A percentile compares a stretch with the other conserved stretches of the same genome.
These are phyloP conservation scores for Zygnema circumcarinatum DNA, from an alignment of 139 green algal species.

Conservation along the genomic window DNA sequence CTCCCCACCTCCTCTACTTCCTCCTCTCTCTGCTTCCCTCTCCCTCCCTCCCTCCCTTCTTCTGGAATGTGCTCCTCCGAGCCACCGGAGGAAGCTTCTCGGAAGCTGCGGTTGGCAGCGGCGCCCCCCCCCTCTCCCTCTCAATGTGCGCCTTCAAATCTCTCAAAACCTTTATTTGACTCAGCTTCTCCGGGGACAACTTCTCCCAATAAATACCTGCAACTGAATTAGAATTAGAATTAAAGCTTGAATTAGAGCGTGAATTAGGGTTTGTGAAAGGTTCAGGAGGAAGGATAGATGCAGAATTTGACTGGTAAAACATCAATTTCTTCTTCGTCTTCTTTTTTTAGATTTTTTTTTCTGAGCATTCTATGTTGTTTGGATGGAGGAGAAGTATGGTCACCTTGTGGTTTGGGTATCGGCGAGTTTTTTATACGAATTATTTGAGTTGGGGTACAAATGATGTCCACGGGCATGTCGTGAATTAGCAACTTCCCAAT, in stretches of 20 bases:
- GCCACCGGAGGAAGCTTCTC: slow-evolving; percentile 34
- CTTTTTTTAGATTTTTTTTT: neutral
- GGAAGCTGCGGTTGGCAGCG: slow-evolving; percentile 18
- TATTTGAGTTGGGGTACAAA: slow-evolving; percentile 78
- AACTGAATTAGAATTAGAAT: no score
- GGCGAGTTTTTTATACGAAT: slow-evolving; percentile 49
- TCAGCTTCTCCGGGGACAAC: slow-evolving; percentile 72
- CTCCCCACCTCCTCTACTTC: neutral
- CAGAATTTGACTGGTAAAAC: slow-evolving; percentile 23
- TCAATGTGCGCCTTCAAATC: slow-evolving; percentile 39
- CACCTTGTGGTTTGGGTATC: slow-evolving; percentile 52
- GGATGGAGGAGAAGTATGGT: neutral
- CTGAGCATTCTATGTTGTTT: neutral
- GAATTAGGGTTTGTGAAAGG: slow-evolving; percentile 6
- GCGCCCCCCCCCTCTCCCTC: neutral
- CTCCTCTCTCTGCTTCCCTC: neutral
- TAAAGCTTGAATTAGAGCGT: no score
- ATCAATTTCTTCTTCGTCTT: neutral
- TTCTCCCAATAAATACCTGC: slow-evolving; percentile 79
- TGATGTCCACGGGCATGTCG: slow-evolving; percentile 76
- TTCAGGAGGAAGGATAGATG: slow-evolving; percentile 15
- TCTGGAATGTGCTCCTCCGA: neutral
- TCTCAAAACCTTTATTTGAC: slow-evolving; percentile 49
- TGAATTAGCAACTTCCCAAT: slow-evolving; percentile 40
- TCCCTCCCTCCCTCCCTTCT: neutral